Evolutionary conservation across 2,329 filamentous ascomycete genomes (phyloP).

Genomic region (Fragosphaeria purpurea): DNA sequence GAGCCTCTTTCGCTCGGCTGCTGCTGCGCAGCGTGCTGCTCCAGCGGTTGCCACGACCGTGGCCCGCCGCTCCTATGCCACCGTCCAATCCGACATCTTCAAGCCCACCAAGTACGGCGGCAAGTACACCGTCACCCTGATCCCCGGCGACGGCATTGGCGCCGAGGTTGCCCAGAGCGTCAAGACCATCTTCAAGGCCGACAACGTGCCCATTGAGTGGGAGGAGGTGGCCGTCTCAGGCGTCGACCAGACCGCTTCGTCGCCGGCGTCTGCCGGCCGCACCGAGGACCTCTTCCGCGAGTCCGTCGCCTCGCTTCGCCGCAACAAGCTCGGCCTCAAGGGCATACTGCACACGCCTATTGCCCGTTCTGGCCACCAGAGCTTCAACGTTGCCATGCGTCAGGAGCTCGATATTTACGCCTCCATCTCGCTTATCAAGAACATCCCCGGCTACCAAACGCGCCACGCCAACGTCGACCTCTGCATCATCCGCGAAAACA

Average conservation of each 20-base stretch:
- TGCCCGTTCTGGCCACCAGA: conserved; percentile 92
- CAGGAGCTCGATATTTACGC: conserved; percentile 99
- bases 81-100: conserved; percentile 90
- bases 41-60: conserved; percentile 13
- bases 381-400: conserved; percentile 98
- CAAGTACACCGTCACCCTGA: conserved; percentile 98
- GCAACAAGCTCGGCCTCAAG: conserved; percentile 98
- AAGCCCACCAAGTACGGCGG: conserved; percentile 98
- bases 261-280: conserved; percentile 43
- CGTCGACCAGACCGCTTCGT: conserved; percentile 61
- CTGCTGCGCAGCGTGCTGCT: conserved; percentile 26
- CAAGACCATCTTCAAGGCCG: conserved; percentile 99
- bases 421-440: conserved; percentile 96
- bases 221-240: conserved; percentile 95
- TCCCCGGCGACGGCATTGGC: conserved; percentile 97
- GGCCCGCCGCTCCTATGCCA: conserved; percentile 56
- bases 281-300: conserved; percentile 93
- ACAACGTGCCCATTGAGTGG: conserved; percentile 98
- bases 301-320: conserved; percentile 86
- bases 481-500: conserved; percentile 99
- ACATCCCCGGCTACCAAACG: conserved; percentile 96
- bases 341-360: conserved; percentile 97
- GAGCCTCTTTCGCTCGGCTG: conserved; percentile 42
- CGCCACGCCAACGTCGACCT: conserved; percentile 96
- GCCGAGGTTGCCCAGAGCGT: conserved; percentile 96